A percentile compares a stretch with the other conserved stretches of the same genome.
Evolutionary conservation across 768 basidiomycete genomes (phyloP).

Genomic region (Austroboletus eburneus): DNA sequence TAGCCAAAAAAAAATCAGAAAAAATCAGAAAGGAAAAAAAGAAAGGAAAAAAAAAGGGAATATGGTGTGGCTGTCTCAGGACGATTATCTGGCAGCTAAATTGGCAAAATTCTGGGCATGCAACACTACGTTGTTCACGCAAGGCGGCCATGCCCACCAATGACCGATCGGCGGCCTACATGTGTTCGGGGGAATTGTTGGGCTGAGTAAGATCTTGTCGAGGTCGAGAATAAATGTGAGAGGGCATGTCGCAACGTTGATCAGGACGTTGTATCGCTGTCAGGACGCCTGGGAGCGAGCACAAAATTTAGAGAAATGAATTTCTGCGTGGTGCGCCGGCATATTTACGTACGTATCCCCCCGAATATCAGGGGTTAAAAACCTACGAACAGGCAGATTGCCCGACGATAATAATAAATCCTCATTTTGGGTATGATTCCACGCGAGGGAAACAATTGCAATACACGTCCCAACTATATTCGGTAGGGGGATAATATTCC

Average conservation of each 20-base stretch:
- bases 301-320: slow-evolving; percentile 32
- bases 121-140: slow-evolving; percentile 7
- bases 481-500: slow-evolving; percentile 63
- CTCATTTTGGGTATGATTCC: slow-evolving; percentile 53
- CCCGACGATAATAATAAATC: slow-evolving; percentile 54
- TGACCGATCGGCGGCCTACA: slow-evolving; percentile 25
- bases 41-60: neutral
- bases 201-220: slow-evolving; percentile 1
- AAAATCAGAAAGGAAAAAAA: too few relatives aligned
- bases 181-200: slow-evolving; percentile 2
- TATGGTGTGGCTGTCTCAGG: neutral
- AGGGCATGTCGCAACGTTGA: slow-evolving; percentile 6
- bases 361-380: slow-evolving; percentile 57
- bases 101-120: slow-evolving; percentile 1
- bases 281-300: slow-evolving; percentile 20
- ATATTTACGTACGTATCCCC: slow-evolving; percentile 58
- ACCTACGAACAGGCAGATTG: slow-evolving; percentile 47
- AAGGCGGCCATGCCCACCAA: slow-evolving; percentile 29
- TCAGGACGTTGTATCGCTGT: slow-evolving; percentile 11
- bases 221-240: neutral
- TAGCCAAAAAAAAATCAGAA: neutral
- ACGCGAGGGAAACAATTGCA: slow-evolving; percentile 63
- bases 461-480: slow-evolving; percentile 65
- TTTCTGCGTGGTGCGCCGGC: slow-evolving; percentile 30
- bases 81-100: slow-evolving; percentile 1